Evolutionary conservation across 441 rosid genomes (phyloP), one percentile per base, ranked within the genome.

Genomic region (Kokia cookei): DNA sequence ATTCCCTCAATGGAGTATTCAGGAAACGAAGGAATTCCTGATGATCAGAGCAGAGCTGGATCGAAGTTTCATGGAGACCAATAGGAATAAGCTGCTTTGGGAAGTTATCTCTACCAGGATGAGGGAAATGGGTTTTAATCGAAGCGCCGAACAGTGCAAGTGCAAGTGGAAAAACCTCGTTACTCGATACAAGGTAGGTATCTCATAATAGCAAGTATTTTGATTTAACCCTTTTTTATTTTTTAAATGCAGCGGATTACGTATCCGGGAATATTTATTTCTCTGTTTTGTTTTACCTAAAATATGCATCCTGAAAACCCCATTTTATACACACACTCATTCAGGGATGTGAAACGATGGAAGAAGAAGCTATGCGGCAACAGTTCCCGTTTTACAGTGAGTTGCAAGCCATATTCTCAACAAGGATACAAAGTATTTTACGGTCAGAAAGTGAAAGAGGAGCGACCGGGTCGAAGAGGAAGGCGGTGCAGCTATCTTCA

Each of bases 161-260:
- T 95, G 98, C 91, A 95, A 95, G 86, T 95, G 99, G 99, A 95
- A 95, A 76, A 95, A 95, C 80, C 97, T 95, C 43, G 93, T 93
- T 65, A 95, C 97, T 59, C 97, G 99, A 67, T 93, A 87, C 68
- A 95, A 95, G 98, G 99, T 90, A 45, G 19, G 1, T 14, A 72
- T 32, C 37, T 32, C 37, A 32, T 32, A 32, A 32, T 32, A 32
- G 6, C 5, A 5, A 58, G 51, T 74, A 45, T 32, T 53, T 69
- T 17, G n/a, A 78, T 73, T 53, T 29, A 37, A 48, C 55, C 42
- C 32, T 42, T 61, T 15, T n/a, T 51, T 12, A 3, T 48, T 9
- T 32, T 32, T 32, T 32, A 32, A 13, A 50, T 14, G 51, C 11
- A 1, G 27, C 42, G 12, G 19, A 27, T 27, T 48, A 19, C 2